A percentile compares a stretch with the other conserved stretches of the same genome.
These are phyloP conservation scores for Cutaneotrichosporon cutaneum DNA, from an alignment of 1,284 basidiomycete genomes.

Conservation along the genomic window DNA sequence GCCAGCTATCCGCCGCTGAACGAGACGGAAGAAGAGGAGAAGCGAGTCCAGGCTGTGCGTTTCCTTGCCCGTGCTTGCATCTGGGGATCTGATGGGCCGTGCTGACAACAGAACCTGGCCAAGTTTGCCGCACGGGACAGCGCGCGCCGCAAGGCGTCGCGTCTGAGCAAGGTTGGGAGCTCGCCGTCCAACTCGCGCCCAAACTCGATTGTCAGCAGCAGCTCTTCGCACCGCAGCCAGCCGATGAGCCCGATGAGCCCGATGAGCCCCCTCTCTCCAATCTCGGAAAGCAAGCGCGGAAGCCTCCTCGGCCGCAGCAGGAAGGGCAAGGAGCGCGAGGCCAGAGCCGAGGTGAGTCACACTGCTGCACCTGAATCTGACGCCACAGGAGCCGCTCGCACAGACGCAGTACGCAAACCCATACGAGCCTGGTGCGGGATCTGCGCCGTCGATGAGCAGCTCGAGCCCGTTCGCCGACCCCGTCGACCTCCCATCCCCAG, in stretches of 20 bases:
- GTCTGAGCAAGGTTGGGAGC: slow-evolving; percentile 11
- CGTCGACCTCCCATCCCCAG: slow-evolving; percentile 11
- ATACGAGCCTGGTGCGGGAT: background rate
- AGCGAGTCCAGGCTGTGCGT: slow-evolving; percentile 48
- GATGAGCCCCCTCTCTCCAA: slow-evolving; percentile 11
- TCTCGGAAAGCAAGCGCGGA: slow-evolving; percentile 27
- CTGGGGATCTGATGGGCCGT: no score
- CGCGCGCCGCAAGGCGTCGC: slow-evolving; percentile 44
- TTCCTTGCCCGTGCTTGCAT: no score
- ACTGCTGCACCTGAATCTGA: slow-evolving; percentile 13
- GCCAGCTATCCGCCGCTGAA: slow-evolving; percentile 45
- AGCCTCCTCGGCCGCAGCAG: slow-evolving; percentile 32
- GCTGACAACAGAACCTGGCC: slow-evolving; percentile 45
- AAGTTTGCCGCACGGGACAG: slow-evolving; percentile 47
- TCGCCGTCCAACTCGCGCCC: slow-evolving; percentile 4
- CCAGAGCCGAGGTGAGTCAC: slow-evolving; percentile 33
- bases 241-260: slow-evolving; percentile 11
- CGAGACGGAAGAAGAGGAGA: slow-evolving; percentile 46
- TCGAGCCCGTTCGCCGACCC: slow-evolving; percentile 37
- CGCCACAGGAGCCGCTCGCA: slow-evolving; percentile 6
- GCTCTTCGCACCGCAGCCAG: slow-evolving; percentile 11
- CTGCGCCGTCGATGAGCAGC: slow-evolving; percentile 18
- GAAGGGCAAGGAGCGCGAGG: slow-evolving; percentile 18
- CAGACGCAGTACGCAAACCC: slow-evolving; percentile 6
- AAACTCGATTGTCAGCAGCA: slow-evolving; percentile 11